Conservation (phyloP, 2,329 filamentous ascomycete genomes). For the Fonsecaea erecta region DNA sequence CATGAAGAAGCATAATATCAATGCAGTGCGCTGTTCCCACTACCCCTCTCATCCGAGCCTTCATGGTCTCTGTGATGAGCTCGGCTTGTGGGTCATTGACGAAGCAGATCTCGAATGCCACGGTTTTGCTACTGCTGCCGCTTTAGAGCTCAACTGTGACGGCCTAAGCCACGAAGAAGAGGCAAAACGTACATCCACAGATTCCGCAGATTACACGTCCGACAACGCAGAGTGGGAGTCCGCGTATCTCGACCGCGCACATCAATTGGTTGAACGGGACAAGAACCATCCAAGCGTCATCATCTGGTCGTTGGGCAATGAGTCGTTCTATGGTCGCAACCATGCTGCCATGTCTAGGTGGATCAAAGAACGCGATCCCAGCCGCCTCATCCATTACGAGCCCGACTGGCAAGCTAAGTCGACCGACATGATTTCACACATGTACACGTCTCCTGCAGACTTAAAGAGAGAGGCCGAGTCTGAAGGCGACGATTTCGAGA, state of each 20-base stretch:
- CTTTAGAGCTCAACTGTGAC: slow-evolving; percentile 5
- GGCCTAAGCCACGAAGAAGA: slow-evolving; percentile 19
- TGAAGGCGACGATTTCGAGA: slow-evolving; percentile 52
- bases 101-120: slow-evolving; percentile 48
- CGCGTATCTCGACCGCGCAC: slow-evolving; percentile 70
- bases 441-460: slow-evolving; percentile 59
- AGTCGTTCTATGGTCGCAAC: slow-evolving; percentile 72
- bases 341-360: slow-evolving; percentile 70
- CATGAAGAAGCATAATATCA: slow-evolving; percentile 75
- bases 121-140: slow-evolving; percentile 37
- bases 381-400: slow-evolving; percentile 69
- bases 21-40: slow-evolving; percentile 70
- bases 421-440: slow-evolving; percentile 69
- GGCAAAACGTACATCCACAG: slow-evolving; percentile 23
- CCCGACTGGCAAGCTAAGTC: slow-evolving; percentile 64
- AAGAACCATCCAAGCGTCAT: slow-evolving; percentile 74
- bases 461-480: slow-evolving; percentile 41
- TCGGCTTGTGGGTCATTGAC: slow-evolving; percentile 46
- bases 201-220: slow-evolving; percentile 40
- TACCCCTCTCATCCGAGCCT: slow-evolving; percentile 61
- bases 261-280: slow-evolving; percentile 68
- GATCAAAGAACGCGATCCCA: slow-evolving; percentile 62
- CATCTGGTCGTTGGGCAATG: slow-evolving; percentile 75
- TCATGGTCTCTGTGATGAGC: slow-evolving; percentile 43
- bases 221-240: slow-evolving; percentile 51